Evolutionary conservation across 169 alveolate genomes (phyloP), one percentile per base, ranked within the genome.

Genomic region (Theileria equi): DNA sequence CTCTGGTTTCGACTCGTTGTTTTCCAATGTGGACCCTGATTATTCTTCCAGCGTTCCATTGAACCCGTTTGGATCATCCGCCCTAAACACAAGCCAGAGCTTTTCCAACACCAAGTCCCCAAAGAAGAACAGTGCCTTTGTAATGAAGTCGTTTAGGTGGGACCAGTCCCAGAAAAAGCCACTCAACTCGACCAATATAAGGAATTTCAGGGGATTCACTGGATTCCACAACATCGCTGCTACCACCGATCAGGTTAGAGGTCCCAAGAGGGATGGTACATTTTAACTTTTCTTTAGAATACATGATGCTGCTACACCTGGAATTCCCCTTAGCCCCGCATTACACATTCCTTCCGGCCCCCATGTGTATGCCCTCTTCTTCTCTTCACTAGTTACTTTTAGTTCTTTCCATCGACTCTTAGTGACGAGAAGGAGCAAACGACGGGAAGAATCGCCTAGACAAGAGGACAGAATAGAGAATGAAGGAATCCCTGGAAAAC

Each of bases 111-210:
- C 36, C 0, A 17, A 53, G 3, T 50, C 83, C 6, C 78, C 66
- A 3, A 52, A 35, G 43, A 63, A 73, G 13, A 48, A 59, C 19
- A 21, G 78, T 0, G 61, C 83, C 19, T 23, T 73, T 31, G 71
- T 73, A 5, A 73, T 73, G 83, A 62, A 73, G 28, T 73, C 83
- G 16, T 73, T 73, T 25, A 35, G 83, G 19, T 73, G 74, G 70
- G 79, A 73, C 40, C 76, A 73, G n/a, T 52, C 83, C 1, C 29
- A 19, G 17, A 62, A 36, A 38, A 73, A 73, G 29, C 83, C 83
- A 5, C 59, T 61, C 16, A 61, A 73, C 26, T 41, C 73, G 50
- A 62, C 83, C 44, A 73, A 54, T 29, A 62, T 73, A 57, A 73
- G 83, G 26, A 73, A 73, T 36, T 58, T 64, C 21, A 59, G 69